Base-by-base conservation (phyloP, 2,329 filamentous ascomycete species). In the Colletotrichum sp. region DNA sequence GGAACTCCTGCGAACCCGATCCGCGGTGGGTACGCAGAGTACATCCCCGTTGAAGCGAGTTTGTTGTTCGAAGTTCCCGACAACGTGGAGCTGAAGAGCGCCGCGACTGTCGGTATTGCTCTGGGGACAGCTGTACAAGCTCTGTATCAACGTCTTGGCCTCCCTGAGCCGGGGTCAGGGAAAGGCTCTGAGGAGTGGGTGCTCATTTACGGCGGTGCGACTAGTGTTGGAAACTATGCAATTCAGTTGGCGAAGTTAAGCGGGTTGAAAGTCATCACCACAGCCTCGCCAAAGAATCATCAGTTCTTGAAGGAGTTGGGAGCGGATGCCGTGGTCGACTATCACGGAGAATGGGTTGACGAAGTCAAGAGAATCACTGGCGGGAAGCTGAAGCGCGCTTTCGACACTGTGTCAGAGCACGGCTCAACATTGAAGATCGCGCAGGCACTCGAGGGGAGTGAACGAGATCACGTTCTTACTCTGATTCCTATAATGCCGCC, bases 311-410 rank as follows among this genome's bases (percentile, higher is more conserved):
- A 82, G 68, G 81, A 79, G 1, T 83, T 86, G 7, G 89, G 89
- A 16, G 89, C 89, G 8, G 86, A 86, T 32, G 79, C 80, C 9
- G 84, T 83, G 15, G 86, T 90, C 75, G 88, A 91, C 82, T 89
- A 90, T 81, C 81, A 79, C 39, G 76, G 27, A 5, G 63, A 72
- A 0, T 72, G 69, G 69, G 61, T 30, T n/a, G 8, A 25, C 0
- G 39, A 66, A 32, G 69, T 27, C 30, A 25, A n/a, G 27, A 77
- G 78, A 9, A 80, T 84, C 32, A 73, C 66, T 1, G 72, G 75
- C 4, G 61, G 52, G n/a, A 59, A 49, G 49, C 63, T 72, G 19
- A 44, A 72, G 8, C n/a, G 34, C 27, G 82, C 82, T 0, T 76
- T 83, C 7, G 82, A 84, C 76, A 82, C 82, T 67, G 80, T 80